Percentiles rank a stretch among this genome's conserved stretches.
Evolutionary conservation across 2,329 filamentous ascomycete species (phyloP).

Genomic region (Alternaria alternata): DNA sequence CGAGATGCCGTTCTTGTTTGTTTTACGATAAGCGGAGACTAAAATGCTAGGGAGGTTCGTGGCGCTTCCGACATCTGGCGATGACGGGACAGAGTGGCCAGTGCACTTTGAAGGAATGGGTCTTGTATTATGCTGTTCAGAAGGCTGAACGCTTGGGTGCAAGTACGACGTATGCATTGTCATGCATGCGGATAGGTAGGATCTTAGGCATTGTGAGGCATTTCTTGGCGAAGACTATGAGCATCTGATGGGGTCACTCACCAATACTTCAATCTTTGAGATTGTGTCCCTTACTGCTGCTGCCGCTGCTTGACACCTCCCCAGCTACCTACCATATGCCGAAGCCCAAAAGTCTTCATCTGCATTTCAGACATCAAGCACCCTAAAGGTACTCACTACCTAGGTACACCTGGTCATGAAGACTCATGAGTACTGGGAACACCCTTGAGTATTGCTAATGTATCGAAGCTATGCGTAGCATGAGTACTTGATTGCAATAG

Average conservation of each 20-base stretch:
- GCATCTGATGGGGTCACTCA: neutral
- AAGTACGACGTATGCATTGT: neutral
- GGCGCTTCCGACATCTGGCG: neutral
- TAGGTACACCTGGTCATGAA: neutral
- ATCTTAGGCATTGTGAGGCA: neutral
- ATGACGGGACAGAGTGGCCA: neutral
- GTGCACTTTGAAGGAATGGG: neutral
- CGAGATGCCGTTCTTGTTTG: neutral
- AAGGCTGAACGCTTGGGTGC: neutral
- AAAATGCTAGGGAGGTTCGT: neutral
- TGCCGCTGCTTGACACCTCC: too few species aligned
- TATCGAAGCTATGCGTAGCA: too few species aligned
- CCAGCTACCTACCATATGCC: neutral
- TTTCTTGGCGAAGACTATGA: neutral
- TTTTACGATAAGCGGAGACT: neutral
- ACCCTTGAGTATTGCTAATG: too few species aligned
- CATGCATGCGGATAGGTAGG: neutral
- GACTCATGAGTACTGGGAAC: too few species aligned
- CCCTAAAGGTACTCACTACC: neutral
- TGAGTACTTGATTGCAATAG: too few species aligned
- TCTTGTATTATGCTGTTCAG: neutral
- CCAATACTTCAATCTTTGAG: neutral
- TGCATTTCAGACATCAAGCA: neutral
- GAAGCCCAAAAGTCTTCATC: neutral
- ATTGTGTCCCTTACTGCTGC: neutral